Conservation (phyloP, 1,284 basidiomycete genomes). For the Leccinum glutinopallens region DNA sequence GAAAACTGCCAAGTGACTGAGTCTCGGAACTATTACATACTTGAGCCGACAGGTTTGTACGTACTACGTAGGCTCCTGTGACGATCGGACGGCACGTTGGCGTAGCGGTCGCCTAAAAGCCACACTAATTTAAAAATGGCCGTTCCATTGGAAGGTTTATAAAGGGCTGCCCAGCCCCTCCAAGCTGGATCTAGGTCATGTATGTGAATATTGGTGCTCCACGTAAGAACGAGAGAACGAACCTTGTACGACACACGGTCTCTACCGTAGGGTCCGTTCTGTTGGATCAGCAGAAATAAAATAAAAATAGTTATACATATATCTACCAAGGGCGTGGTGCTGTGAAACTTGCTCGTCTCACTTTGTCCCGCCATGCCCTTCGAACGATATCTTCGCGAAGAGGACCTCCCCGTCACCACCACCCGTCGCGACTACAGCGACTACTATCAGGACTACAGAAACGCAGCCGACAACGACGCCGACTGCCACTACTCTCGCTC, state of each 20-base stretch:
- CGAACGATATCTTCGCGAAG: constrained; percentile 39
- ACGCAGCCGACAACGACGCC: constrained; percentile 14
- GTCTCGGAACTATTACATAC: constrained; percentile 28
- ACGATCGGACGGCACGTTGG: constrained; percentile 30
- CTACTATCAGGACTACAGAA: constrained; percentile 23
- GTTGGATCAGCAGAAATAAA: constrained; percentile 20
- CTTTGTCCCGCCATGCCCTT: constrained; percentile 37
- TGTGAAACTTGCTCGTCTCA: not conserved
- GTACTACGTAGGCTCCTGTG: constrained; percentile 33
- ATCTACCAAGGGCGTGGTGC: not conserved
- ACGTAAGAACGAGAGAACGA: constrained; percentile 1
- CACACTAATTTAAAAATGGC: constrained; percentile 18
- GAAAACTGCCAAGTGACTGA: not conserved
- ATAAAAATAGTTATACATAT: constrained; percentile 1
- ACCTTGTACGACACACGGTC: constrained; percentile 14
- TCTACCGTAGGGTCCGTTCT: not conserved
- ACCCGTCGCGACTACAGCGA: constrained; percentile 9
- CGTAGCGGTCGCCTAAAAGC: constrained; percentile 29
- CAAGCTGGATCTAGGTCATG: constrained; percentile 22
- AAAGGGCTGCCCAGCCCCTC: constrained; percentile 9
- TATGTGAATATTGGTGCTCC: not conserved
- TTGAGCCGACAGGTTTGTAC: constrained; percentile 23
- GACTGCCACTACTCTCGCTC: constrained; percentile 12
- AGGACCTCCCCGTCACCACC: constrained; percentile 17
- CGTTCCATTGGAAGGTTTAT: constrained; percentile 14